Evolutionary conservation across 805 yeast species (phyloP).

Genomic region (Candida dendrica): DNA sequence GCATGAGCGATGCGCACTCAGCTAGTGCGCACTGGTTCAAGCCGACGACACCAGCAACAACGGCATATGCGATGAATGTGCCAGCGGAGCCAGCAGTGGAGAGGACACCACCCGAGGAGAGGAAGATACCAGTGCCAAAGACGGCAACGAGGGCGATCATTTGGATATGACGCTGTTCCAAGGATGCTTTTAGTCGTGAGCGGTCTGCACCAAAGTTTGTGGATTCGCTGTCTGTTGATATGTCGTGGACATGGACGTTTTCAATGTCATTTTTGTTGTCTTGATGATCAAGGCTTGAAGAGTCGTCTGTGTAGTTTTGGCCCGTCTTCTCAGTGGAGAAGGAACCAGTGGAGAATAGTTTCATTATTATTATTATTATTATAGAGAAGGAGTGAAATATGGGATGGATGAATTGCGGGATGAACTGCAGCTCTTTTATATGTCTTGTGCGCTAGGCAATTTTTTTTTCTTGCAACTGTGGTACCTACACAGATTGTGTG

Average conservation of each 20-base stretch:
- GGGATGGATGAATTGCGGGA: too few species aligned
- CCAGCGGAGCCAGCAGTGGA: slow-evolving; percentile 25
- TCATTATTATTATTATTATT: too few species aligned
- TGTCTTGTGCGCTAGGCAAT: too few species aligned
- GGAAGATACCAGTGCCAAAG: slow-evolving; percentile 29
- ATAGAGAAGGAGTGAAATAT: too few species aligned
- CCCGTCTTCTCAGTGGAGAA: too few species aligned
- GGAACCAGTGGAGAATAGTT: too few species aligned
- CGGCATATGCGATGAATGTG: slow-evolving; percentile 22
- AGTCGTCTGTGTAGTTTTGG: too few species aligned
- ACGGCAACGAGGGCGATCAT: slow-evolving; percentile 40
- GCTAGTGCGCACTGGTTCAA: slow-evolving; percentile 30
- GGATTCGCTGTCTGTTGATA: not conserved
- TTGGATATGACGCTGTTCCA: slow-evolving; percentile 28
- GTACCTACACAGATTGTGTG: too few species aligned
- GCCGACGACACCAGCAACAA: slow-evolving; percentile 27
- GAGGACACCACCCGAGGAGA: slow-evolving; percentile 26
- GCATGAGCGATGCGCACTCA: slow-evolving; percentile 27
- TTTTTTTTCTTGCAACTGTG: too few species aligned
- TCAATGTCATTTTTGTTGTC: not conserved
- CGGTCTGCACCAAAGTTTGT: not conserved
- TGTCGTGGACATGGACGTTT: not conserved
- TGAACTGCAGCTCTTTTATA: too few species aligned
- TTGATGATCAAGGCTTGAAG: too few species aligned
- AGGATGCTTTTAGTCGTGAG: not conserved